Evolutionary conservation across 2,329 filamentous ascomycete genomes (phyloP).

Genomic region (Monilinia fructigena): DNA sequence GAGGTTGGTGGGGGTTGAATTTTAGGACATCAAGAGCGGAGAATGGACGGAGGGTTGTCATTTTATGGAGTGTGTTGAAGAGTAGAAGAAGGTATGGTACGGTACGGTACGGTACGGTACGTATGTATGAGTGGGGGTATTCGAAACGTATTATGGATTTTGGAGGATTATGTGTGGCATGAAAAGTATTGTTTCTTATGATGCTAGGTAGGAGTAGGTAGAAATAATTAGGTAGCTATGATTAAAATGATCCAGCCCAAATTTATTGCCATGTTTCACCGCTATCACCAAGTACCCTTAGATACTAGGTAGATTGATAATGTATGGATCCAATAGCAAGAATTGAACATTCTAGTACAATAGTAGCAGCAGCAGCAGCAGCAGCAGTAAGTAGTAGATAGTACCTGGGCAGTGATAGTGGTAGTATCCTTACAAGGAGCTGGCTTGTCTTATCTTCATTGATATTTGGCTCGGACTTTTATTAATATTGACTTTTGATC

Average conservation of each 20-base stretch:
- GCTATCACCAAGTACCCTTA: conserved; percentile 5
- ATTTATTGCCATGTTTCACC: conserved; percentile 12
- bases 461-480: not conserved
- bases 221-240: too few species aligned
- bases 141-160: too few species aligned
- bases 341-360: too few species aligned
- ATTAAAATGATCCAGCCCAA: not conserved
- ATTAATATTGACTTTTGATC: not conserved
- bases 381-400: too few species aligned
- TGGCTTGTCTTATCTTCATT: not conserved
- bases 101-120: too few species aligned
- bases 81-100: too few species aligned
- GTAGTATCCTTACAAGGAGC: not conserved
- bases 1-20: conserved; percentile 92
- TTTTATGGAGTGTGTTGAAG: conserved; percentile 41
- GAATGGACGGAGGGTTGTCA: conserved; percentile 87
- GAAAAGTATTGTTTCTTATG: not conserved
- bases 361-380: not conserved
- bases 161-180: not conserved
- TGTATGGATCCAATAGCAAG: too few species aligned
- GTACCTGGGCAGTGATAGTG: not conserved
- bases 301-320: not conserved
- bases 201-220: too few species aligned
- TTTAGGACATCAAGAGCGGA: conserved; percentile 79
- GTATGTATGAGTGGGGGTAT: not conserved